Base-by-base conservation (phyloP, 2,329 filamentous ascomycete species). In the Neonectria hederae region DNA sequence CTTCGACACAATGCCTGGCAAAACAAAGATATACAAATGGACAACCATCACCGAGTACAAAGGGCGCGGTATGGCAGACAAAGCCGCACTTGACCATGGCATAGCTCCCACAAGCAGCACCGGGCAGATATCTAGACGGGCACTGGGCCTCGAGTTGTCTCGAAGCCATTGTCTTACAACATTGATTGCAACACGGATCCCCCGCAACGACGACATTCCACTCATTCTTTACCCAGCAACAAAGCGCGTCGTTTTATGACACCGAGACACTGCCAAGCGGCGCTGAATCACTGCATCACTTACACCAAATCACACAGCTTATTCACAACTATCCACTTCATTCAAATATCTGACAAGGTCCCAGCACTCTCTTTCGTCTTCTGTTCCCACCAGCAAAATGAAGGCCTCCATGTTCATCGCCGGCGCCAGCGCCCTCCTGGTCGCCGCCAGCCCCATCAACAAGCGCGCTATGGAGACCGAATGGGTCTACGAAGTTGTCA, bases 331-430 rank as follows among this genome's bases (percentile, higher is more conserved):
- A 38, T 28, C 28, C 54, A 54, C 63, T 51, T 14, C 38, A 28
- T 54, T 53, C 63, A 70, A 71, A 67, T 71, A 65, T 66, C 73
- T 74, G 51, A 74, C 71, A 48, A 56, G 48, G 54, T 63, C 48
- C 59, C 59, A 73, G 71, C 67, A 63, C 46, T 55, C 42, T 46
- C 65, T 56, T 56, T 60, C 46, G 35, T 58, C 54, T 46, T 32
- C 53, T 60, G 64, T 59, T 56, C 65, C 51, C 62, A 56, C 65
- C 65, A 53, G 63, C 76, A 84, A 76, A 67, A 87, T 87, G 84
- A 86, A 84, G 80, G 77, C 81, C 51, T 83, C 84, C 53, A 64
- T 82, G 61, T 76, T 82, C 68, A 75, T 87, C 69, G 76, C 78
- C 68, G 77, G 79, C 69, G 78, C 82, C 66, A 77, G 82, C 73